Conservation (phyloP, 2,329 filamentous ascomycete genomes). For the Penicillium vulpinum region DNA sequence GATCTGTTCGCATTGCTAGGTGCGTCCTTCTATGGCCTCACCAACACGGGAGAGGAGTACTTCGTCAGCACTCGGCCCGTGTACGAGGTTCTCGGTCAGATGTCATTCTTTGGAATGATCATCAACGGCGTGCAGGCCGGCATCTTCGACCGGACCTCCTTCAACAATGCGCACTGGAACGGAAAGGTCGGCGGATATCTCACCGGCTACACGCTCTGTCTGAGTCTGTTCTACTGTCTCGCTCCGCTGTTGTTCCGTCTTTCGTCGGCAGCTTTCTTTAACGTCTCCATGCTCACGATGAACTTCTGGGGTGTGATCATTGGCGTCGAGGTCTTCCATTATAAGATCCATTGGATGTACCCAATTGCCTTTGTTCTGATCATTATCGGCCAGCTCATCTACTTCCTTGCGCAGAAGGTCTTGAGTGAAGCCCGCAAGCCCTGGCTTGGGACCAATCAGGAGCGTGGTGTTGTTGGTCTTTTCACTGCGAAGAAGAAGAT, state of each 20-base stretch:
- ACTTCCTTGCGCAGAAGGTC: constrained; percentile 80
- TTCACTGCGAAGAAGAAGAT: constrained; percentile 83
- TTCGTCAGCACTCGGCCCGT: constrained; percentile 81
- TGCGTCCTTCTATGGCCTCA: constrained; percentile 85
- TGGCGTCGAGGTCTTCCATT: constrained; percentile 80
- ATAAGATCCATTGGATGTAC: constrained; percentile 83
- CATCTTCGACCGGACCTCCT: constrained; percentile 82
- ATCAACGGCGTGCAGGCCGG: constrained; percentile 90
- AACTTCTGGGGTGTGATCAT: constrained; percentile 98
- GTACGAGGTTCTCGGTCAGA: constrained; percentile 90
- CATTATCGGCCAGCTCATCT: constrained; percentile 78
- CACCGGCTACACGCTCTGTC: constrained; percentile 81
- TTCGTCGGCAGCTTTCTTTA: constrained; percentile 90
- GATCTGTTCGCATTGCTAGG: constrained; percentile 89
- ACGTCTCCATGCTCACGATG: constrained; percentile 87
- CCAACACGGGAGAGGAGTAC: constrained; percentile 93
- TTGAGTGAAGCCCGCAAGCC: constrained; percentile 91
- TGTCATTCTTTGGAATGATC: constrained; percentile 81
- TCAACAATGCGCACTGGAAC: constrained; percentile 66
- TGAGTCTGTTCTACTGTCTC: constrained; percentile 82
- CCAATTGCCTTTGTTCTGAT: constrained; percentile 94
- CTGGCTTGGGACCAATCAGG: constrained; percentile 87
- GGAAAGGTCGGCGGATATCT: constrained; percentile 74
- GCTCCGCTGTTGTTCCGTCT: constrained; percentile 87
- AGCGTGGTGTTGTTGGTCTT: constrained; percentile 73